Evolutionary conservation across 2,329 filamentous ascomycete species (phyloP).

Genomic region (Botrytis porri): DNA sequence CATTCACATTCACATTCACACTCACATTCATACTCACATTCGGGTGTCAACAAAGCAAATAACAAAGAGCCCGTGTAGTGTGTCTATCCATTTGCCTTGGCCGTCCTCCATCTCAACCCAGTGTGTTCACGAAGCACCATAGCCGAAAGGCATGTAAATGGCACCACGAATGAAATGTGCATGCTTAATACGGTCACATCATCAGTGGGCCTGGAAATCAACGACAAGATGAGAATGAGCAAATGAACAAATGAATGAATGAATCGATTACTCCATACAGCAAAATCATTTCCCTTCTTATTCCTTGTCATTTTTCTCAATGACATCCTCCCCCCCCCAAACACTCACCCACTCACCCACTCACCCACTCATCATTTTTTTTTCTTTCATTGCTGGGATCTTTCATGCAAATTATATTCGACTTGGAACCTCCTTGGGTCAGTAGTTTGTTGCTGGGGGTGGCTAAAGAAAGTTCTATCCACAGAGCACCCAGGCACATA

Average conservation of each 20-base stretch:
- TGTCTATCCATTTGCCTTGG: not conserved
- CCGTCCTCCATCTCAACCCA: not conserved
- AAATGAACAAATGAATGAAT: not conserved
- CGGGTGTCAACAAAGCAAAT: not conserved
- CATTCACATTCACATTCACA: not conserved
- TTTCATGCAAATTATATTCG: not conserved
- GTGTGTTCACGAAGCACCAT: not conserved
- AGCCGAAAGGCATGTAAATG: not conserved
- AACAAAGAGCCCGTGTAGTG: not conserved
- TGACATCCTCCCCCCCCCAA: not conserved
- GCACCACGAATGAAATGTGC: not conserved
- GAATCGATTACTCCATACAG: not conserved
- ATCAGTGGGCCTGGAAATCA: not conserved
- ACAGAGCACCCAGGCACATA: not conserved
- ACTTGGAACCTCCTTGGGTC: not conserved
- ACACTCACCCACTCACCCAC: not conserved
- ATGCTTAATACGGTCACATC: not conserved
- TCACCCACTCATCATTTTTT: not conserved
- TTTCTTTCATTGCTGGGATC: not conserved
- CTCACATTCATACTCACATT: not conserved
- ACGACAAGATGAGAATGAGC: not conserved
- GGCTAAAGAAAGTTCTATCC: conserved; percentile 7
- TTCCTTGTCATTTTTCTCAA: not conserved
- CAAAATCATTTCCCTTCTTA: not conserved
- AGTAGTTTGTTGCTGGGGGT: not conserved